A percentile compares a stretch with the other conserved stretches of the same genome.
Evolutionary conservation across 495 filamentous ascomycete species (phyloP).

Genomic region (Symbiotaphrina buchneri): DNA sequence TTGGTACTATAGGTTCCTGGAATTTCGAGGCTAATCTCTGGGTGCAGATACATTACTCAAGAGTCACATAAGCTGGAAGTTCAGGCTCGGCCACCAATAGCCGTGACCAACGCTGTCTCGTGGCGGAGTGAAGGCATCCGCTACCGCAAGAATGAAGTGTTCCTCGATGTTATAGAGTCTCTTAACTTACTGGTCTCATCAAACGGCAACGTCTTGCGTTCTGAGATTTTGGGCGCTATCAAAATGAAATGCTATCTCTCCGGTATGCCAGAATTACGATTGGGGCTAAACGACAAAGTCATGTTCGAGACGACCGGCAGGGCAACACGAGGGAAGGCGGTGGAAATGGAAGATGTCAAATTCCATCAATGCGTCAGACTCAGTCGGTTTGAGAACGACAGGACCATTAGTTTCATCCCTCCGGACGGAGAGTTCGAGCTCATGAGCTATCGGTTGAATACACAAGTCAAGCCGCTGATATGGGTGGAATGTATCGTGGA

Average conservation of each 20-base stretch:
- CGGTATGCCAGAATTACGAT: slow-evolving; percentile 90
- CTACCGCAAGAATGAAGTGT: slow-evolving; percentile 99
- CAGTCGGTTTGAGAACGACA: slow-evolving; percentile 91
- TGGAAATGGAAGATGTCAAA: slow-evolving; percentile 99
- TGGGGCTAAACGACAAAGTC: slow-evolving; percentile 95
- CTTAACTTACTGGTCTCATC: slow-evolving; percentile 90
- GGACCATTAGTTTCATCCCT: slow-evolving; percentile 97
- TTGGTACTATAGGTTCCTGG: slow-evolving; percentile 1
- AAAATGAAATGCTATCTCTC: slow-evolving; percentile 99
- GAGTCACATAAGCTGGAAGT: slow-evolving; percentile 97
- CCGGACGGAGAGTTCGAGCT: slow-evolving; percentile 98
- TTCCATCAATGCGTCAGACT: slow-evolving; percentile 98
- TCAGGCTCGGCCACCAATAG: slow-evolving; percentile 97
- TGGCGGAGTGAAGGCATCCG: slow-evolving; percentile 97
- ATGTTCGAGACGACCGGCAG: slow-evolving; percentile 99
- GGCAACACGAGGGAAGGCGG: slow-evolving; percentile 85
- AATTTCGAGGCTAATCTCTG: slow-evolving; percentile 3
- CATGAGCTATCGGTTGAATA: slow-evolving; percentile 98
- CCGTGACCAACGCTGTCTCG: slow-evolving; percentile 93
- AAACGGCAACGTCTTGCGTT: slow-evolving; percentile 87
- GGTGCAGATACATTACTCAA: slow-evolving; percentile 76
- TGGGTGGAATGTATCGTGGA: slow-evolving; percentile 99
- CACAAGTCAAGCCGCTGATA: slow-evolving; percentile 92
- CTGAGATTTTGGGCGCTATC: slow-evolving; percentile 89
- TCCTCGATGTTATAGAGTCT: slow-evolving; percentile 92